Percentiles rank a stretch among this genome's conserved stretches.
Conservation (phyloP, 768 basidiomycete species). For the Boletus huronensis region DNA sequence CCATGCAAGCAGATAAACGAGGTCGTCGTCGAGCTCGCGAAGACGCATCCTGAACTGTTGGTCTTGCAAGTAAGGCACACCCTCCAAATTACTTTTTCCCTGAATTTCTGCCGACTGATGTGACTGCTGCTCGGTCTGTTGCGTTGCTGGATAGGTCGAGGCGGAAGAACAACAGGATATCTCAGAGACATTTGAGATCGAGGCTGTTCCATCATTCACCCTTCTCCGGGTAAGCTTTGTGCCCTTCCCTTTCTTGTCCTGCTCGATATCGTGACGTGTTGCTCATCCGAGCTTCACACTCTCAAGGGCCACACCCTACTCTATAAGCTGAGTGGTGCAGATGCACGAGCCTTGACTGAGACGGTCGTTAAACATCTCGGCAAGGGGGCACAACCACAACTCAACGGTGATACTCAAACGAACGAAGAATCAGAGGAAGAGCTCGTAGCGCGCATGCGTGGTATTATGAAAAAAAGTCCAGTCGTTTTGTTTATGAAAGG, state of each 20-base stretch:
- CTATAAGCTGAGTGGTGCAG: slow-evolving; percentile 73
- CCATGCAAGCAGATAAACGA: slow-evolving; percentile 90
- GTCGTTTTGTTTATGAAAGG: slow-evolving; percentile 95
- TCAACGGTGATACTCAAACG: slow-evolving; percentile 25
- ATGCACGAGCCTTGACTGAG: slow-evolving; percentile 60
- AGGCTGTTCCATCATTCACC: slow-evolving; percentile 83
- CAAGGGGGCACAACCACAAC: slow-evolving; percentile 10
- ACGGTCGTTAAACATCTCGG: slow-evolving; percentile 57
- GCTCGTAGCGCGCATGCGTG: slow-evolving; percentile 57
- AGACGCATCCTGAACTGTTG: slow-evolving; percentile 62
- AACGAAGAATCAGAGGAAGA: slow-evolving; percentile 58
- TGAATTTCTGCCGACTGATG: not conserved
- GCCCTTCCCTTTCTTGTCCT: not conserved
- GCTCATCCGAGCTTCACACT: not conserved
- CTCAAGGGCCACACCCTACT: slow-evolving; percentile 85
- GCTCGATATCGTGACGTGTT: not conserved
- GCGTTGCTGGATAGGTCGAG: slow-evolving; percentile 55
- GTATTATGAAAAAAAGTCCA: slow-evolving; percentile 73
- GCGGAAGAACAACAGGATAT: slow-evolving; percentile 81
- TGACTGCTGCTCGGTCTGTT: not conserved
- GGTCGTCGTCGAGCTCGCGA: slow-evolving; percentile 68
- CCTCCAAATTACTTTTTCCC: not conserved
- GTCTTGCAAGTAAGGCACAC: slow-evolving; percentile 66
- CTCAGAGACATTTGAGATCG: slow-evolving; percentile 87
- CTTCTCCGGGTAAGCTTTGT: slow-evolving; percentile 65